A percentile compares a stretch with the other conserved stretches of the same genome.
These are phyloP conservation scores for Phytophthora vignae DNA, from an alignment of 352 stramenopile species.

Conservation along the genomic window DNA sequence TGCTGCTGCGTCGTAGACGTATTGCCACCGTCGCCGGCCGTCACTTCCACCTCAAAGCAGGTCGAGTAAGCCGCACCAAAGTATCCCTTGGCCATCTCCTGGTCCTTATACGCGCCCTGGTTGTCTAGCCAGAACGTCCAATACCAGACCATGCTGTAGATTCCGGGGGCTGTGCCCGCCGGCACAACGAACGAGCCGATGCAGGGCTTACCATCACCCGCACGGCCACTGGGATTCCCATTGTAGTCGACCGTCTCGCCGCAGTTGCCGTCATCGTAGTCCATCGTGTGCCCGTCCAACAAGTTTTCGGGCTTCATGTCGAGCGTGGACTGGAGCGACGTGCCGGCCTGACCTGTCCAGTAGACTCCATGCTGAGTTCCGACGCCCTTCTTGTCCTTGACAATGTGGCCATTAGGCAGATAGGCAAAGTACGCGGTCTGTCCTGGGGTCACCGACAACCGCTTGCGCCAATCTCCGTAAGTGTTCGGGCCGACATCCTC, in stretches of 20 bases:
- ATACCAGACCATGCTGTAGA: slow-evolving; percentile 78
- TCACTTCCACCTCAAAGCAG: slow-evolving; percentile 69
- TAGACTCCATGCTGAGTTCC: slow-evolving; percentile 71
- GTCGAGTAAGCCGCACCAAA: slow-evolving; percentile 75
- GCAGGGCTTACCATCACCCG: slow-evolving; percentile 67
- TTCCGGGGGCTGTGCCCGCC: slow-evolving; percentile 45
- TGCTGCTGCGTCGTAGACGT: slow-evolving; percentile 6
- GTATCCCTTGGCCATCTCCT: slow-evolving; percentile 59
- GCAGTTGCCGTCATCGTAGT: slow-evolving; percentile 73
- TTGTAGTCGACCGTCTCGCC: slow-evolving; percentile 58
- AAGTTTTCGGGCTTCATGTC: slow-evolving; percentile 62
- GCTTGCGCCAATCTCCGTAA: slow-evolving; percentile 67
- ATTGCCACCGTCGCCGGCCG: slow-evolving; percentile 3
- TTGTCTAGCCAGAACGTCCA: slow-evolving; percentile 76
- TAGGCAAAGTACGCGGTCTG: slow-evolving; percentile 60
- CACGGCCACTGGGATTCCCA: slow-evolving; percentile 51
- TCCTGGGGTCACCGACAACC: slow-evolving; percentile 50
- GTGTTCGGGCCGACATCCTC: slow-evolving; percentile 54
- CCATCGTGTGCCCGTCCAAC: slow-evolving; percentile 48
- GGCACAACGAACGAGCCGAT: slow-evolving; percentile 65
- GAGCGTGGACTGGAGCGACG: slow-evolving; percentile 51
- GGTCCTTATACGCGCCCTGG: slow-evolving; percentile 56
- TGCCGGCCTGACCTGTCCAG: slow-evolving; percentile 56
- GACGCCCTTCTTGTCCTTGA: slow-evolving; percentile 73
- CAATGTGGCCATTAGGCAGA: slow-evolving; percentile 65